phyloP scores from a whole-genome alignment of 1,284 basidiomycete species.

The Heterobasidion occidentale region DNA sequence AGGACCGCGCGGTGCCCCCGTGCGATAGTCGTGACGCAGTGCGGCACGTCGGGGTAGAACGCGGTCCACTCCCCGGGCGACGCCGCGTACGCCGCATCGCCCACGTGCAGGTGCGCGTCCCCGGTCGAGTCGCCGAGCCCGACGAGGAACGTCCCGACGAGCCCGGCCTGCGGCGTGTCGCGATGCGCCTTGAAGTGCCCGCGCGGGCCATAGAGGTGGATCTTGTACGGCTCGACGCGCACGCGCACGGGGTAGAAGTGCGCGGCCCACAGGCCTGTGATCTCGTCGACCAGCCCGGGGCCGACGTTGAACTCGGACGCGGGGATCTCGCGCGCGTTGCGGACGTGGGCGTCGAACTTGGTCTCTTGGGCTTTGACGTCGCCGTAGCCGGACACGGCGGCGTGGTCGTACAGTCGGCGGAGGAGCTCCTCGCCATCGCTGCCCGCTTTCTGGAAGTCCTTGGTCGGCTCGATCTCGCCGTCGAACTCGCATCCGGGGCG shows the following conservation, averaged over 20 bases:
- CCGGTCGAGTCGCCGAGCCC: conserved; percentile 17
- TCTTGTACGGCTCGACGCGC: conserved; percentile 23
- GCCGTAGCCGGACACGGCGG: conserved; percentile 16
- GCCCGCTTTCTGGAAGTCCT: background rate
- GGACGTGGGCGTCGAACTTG: conserved; percentile 14
- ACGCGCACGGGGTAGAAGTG: conserved; percentile 16
- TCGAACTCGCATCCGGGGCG: background rate
- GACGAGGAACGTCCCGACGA: conserved; percentile 23
- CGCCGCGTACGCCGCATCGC: conserved; percentile 6
- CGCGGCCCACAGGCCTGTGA: conserved; percentile 15
- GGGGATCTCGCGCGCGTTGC: conserved; percentile 21
- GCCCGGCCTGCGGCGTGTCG: conserved; percentile 20
- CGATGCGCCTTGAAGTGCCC: conserved; percentile 22
- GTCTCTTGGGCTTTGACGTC: conserved; percentile 14
- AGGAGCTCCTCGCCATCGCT: background rate
- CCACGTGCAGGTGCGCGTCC: conserved; percentile 8
- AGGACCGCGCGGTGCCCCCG: conserved; percentile 20
- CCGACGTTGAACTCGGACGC: conserved; percentile 17
- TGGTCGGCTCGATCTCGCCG: background rate
- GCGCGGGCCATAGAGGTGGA: conserved; percentile 21
- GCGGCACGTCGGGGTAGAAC: conserved; percentile 31
- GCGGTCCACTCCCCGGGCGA: conserved; percentile 20
- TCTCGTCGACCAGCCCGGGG: conserved; percentile 11
- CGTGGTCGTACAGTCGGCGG: conserved; percentile 12
- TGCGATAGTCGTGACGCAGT: conserved; percentile 15